Evolutionary conservation across 306 rosid genomes (phyloP).

Genomic region (Hippophae tibetana): DNA sequence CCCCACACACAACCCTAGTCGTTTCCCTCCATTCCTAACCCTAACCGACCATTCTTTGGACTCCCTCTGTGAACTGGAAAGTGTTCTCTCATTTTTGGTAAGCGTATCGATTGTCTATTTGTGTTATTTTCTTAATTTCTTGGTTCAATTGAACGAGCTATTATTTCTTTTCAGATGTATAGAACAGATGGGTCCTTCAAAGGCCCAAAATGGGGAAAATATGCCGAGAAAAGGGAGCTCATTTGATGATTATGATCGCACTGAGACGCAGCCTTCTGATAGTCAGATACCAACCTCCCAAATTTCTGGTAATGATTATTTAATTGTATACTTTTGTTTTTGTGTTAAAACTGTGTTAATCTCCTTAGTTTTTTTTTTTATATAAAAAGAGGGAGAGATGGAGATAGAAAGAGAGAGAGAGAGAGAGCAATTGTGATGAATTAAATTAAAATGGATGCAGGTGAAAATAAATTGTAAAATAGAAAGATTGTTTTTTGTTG

Average conservation of each 20-base stretch:
- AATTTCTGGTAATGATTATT: conserved; percentile 21
- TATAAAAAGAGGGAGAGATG: background rate
- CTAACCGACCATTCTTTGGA: too few relatives aligned
- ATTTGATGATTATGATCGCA: conserved; percentile 10
- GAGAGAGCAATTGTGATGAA: background rate
- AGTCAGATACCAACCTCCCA: conserved; percentile 21
- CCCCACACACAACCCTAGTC: too few relatives aligned
- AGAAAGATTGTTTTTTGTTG: background rate
- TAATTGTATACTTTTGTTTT: background rate
- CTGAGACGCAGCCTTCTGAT: conserved; percentile 36
- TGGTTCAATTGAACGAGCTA: background rate
- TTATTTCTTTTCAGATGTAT: conserved; percentile 1
- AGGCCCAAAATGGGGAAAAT: conserved; percentile 15
- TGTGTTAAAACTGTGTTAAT: background rate
- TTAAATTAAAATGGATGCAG: too few relatives aligned
- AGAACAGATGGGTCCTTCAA: conserved; percentile 25
- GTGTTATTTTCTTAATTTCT: background rate
- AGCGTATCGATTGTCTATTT: too few relatives aligned
- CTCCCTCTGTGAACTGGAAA: too few relatives aligned
- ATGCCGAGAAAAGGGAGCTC: conserved; percentile 9
- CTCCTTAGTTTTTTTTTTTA: too few relatives aligned
- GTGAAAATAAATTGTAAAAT: too few relatives aligned
- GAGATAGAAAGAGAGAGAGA: background rate
- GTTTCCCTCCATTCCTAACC: too few relatives aligned
- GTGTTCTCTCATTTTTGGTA: too few relatives aligned